Evolutionary conservation across 208 protist genomes (phyloP), one percentile per base, ranked within the genome.

Genomic region (Leptomonas seymouri): DNA sequence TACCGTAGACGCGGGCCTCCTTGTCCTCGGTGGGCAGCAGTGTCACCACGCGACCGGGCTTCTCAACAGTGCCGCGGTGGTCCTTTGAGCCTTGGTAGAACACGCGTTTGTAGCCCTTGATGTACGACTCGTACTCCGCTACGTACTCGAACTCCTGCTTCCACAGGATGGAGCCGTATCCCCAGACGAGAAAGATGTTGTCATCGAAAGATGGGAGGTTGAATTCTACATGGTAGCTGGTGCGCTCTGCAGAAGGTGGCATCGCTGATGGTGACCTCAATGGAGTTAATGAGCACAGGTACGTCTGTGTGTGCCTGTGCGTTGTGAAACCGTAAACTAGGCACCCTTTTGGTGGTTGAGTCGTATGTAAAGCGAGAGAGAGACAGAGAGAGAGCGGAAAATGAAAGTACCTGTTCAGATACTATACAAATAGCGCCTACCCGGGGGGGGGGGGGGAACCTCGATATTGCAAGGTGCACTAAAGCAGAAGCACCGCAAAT

Each of bases 161-260:
- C 87, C 87, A 96, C 55, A 93, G 30, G 58, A 96, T 87, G 50
- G 84, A 91, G 49, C 91, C 91, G 51, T 96, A 96, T 12, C 91
- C 91, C 53, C 93, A 96, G 62, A 96, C 58, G 41, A 95, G 69
- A 61, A 91, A 83, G 56, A 75, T 69, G 48, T 70, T 51, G 28
- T 87, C 63, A 31, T 86, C 85, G 50, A 81, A 79, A 31, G 84
- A 67, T 5, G 81, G 77, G 42, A 89, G 78, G 18, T 65, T 76
- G 25, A 81, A 79, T 39, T 67, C 44, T 27, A 68, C 66, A 50
- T 80, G 73, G 49, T 71, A 76, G 63, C 48, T 44, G 30, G 70
- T 69, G 23, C 30, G 27, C 34, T 25, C 62, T 6, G 31, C 28
- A 11, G 53, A 45, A 27, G 54, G 41, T 20, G 70, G 6, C 60